These are phyloP conservation scores for Aspergillus pseudotamarii DNA, from an alignment of 2,329 filamentous ascomycete species.

Conservation along the genomic window DNA sequence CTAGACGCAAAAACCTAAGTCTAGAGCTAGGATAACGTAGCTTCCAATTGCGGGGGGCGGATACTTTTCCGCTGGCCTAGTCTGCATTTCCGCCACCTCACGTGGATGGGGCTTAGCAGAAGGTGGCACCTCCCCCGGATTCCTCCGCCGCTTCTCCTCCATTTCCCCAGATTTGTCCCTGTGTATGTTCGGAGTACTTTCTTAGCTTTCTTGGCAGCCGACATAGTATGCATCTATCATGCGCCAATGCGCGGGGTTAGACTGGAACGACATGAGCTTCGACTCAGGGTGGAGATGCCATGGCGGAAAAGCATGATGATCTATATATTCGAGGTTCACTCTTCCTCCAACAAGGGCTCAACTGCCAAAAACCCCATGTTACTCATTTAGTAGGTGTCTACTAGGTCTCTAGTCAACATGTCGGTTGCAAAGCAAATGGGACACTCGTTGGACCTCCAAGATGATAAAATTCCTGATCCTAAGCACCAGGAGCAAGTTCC, in stretches of 20 bases:
- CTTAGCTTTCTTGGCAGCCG: background rate
- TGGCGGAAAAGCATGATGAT: background rate
- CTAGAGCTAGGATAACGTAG: background rate
- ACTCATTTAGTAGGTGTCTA: background rate
- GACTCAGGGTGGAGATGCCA: background rate
- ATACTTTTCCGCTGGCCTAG: background rate
- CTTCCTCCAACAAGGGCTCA: background rate
- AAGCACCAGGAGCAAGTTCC: conserved; percentile 6
- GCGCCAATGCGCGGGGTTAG: background rate
- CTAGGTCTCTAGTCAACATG: background rate
- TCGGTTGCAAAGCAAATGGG: background rate
- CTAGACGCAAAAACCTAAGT: background rate
- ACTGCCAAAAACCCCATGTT: no score
- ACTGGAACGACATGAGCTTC: background rate
- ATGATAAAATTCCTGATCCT: conserved; percentile 8
- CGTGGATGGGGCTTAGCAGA: background rate
- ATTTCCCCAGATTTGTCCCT: background rate
- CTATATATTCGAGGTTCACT: background rate
- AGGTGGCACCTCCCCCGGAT: background rate
- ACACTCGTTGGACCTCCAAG: background rate
- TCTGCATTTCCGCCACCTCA: background rate
- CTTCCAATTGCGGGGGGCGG: background rate
- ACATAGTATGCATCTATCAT: background rate
- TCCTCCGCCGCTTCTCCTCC: background rate
- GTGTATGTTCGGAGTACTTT: background rate